Evolutionary conservation across 2,329 filamentous ascomycete species (phyloP), one percentile per base, ranked within the genome.

Genomic region (Exophiala oligosperma): DNA sequence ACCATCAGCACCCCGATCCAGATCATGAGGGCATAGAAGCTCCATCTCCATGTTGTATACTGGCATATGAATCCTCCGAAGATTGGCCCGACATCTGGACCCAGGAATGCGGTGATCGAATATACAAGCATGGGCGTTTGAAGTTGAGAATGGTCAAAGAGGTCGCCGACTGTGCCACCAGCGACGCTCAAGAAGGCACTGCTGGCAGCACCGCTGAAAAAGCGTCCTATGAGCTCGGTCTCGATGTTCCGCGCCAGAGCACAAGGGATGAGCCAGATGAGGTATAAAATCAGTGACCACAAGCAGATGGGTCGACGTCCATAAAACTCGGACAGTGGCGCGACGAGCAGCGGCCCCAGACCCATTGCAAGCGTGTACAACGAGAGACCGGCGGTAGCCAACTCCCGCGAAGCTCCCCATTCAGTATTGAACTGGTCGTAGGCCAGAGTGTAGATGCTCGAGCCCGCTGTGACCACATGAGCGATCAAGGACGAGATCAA

Each of bases 61-160:
- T 86, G 83, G 69, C 91, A 91, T 73, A 93, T 90, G 73, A 92
- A 61, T 9, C 58, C 57, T 11, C 64, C 64, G 23, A 56, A 53
- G 9, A 66, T 56, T 4, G 64, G 64, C 21, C 63, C 64, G 12
- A 63, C 49, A 32, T 46, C 62, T 2, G 52, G 83, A 44, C 89
- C 85, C 23, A 87, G 70, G 64, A 89, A 88, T 1, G 86, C 86
- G 1, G 81, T 79, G 6, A 84, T 73, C 1, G 85, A 82, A 67
- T 86, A 92, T 40, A 93, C 76, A 70, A 89, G 84, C 90, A 94
- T 92, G 5, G 90, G 90, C 6, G 80, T 79, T 64, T 88, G 85
- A 54, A 93, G 81, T 64, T 87, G 79, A 52, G 84, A 74, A 43
- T 78, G 78, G 1, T 76, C 73, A 67, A 91, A 91, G 61, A 91